A percentile compares a stretch with the other conserved stretches of the same genome.
These are phyloP conservation scores for Lunasporangiospora selenospora DNA, from an alignment of 192 early-diverging fungal species.

Conservation along the genomic window DNA sequence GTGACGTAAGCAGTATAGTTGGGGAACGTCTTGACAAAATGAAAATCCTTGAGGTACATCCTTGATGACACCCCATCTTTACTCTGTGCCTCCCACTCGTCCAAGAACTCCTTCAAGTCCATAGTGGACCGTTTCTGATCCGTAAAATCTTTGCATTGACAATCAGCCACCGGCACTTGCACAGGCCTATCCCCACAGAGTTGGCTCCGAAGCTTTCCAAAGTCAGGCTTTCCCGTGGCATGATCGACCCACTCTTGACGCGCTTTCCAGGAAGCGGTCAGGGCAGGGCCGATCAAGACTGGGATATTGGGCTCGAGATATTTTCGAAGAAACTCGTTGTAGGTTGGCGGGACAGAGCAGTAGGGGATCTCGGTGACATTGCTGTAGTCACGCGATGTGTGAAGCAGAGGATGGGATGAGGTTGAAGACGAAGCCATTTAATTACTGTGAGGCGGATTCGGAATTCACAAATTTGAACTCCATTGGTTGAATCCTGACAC, in stretches of 20 bases:
- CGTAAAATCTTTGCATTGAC: conserved; percentile 61
- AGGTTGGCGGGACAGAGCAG: conserved; percentile 45
- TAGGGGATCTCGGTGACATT: conserved; percentile 27
- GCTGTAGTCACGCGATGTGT: conserved; percentile 31
- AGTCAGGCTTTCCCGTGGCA: conserved; percentile 48
- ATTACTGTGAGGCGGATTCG: neutral
- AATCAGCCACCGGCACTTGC: conserved; percentile 67
- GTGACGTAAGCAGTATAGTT: conserved; percentile 47
- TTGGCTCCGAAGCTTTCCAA: conserved; percentile 44
- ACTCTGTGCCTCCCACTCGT: conserved; percentile 52
- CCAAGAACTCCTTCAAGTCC: conserved; percentile 61
- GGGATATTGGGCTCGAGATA: conserved; percentile 59
- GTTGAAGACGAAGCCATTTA: neutral
- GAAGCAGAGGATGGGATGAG: too few relatives aligned
- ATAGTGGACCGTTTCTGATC: conserved; percentile 68
- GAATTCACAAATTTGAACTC: neutral
- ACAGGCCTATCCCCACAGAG: conserved; percentile 27
- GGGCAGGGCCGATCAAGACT: conserved; percentile 54
- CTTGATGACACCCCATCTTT: neutral
- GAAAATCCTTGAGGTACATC: conserved; percentile 78
- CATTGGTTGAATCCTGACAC: neutral
- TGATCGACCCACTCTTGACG: conserved; percentile 62
- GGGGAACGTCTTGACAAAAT: conserved; percentile 60
- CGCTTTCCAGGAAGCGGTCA: conserved; percentile 59
- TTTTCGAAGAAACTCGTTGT: conserved; percentile 43